Conservation (phyloP, 1,284 basidiomycete genomes). For the Sutorius eximius region DNA sequence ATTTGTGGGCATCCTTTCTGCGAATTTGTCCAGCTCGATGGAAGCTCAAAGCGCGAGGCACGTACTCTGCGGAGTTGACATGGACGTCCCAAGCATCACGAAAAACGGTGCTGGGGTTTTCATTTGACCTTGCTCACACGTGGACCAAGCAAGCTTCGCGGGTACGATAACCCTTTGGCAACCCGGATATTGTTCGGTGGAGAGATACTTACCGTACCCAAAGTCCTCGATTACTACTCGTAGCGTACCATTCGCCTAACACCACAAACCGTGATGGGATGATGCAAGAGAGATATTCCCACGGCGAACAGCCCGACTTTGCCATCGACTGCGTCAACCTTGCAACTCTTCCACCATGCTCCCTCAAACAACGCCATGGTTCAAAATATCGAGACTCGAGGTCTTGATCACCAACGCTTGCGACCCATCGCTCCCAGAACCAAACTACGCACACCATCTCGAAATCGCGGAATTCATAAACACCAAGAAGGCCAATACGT, state of each 20-base stretch:
- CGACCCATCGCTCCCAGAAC: conserved; percentile 83
- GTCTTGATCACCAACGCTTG: conserved; percentile 81
- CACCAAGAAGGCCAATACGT: conserved; percentile 96
- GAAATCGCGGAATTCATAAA: conserved; percentile 95
- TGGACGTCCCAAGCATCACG: conserved; percentile 5
- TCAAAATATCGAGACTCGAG: conserved; percentile 61
- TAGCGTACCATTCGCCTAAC: too few species aligned
- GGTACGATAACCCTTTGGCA: neutral
- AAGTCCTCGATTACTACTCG: too few species aligned
- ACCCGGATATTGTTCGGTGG: neutral
- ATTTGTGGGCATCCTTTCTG: conserved; percentile 6
- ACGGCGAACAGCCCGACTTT: conserved; percentile 1
- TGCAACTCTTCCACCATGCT: conserved; percentile 18
- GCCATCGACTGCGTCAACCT: conserved; percentile 1
- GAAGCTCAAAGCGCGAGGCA: conserved; percentile 14
- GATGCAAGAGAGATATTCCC: conserved; percentile 7
- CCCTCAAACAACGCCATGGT: conserved; percentile 36
- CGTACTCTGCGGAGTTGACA: neutral
- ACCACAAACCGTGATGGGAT: too few species aligned
- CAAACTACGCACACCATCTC: conserved; percentile 90
- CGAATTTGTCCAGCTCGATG: conserved; percentile 11
- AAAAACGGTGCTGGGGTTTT: neutral
- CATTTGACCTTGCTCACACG: neutral
- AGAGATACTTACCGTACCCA: too few species aligned
- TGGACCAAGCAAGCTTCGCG: conserved; percentile 17